A percentile compares a stretch with the other conserved stretches of the same genome.
phyloP scores from a whole-genome alignment of 2,329 filamentous ascomycete species.

The Davidsoniella australis region DNA sequence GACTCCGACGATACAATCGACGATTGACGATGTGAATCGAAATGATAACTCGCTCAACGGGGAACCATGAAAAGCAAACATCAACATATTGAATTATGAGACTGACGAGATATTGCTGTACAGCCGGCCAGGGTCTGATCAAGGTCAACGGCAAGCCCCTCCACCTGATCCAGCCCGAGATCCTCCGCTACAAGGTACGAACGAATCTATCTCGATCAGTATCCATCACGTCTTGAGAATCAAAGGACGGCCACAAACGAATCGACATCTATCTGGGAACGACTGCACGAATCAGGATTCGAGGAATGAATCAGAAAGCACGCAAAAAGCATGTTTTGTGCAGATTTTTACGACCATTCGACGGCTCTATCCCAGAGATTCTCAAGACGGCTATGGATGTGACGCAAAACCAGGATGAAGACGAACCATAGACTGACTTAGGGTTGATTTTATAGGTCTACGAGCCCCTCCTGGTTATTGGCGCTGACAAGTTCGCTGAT shows the following conservation, averaged over 20 bases:
- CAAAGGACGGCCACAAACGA: too few relatives aligned
- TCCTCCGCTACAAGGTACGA: constrained; percentile 89
- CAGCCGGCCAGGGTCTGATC: constrained; percentile 54
- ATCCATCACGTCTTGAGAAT: too few relatives aligned
- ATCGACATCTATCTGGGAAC: too few relatives aligned
- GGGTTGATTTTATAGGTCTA: constrained; percentile 48
- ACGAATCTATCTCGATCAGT: neutral
- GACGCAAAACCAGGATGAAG: neutral
- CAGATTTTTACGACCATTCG: neutral
- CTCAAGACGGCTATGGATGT: neutral
- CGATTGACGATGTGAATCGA: constrained; percentile 1
- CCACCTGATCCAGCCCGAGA: constrained; percentile 82
- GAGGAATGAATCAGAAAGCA: neutral
- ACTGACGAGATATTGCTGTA: constrained; percentile 12
- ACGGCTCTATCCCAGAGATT: neutral
- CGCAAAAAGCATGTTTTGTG: neutral
- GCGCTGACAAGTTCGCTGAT: constrained; percentile 89
- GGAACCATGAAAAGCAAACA: neutral
- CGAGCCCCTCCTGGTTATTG: constrained; percentile 93
- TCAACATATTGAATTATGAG: neutral
- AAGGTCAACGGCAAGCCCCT: constrained; percentile 98
- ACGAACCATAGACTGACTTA: neutral
- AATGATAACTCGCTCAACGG: neutral
- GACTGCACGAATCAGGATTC: neutral
- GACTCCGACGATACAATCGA: neutral